Conservation (phyloP, 2,329 filamentous ascomycete genomes). For the Colletotrichum brevisporum region DNA sequence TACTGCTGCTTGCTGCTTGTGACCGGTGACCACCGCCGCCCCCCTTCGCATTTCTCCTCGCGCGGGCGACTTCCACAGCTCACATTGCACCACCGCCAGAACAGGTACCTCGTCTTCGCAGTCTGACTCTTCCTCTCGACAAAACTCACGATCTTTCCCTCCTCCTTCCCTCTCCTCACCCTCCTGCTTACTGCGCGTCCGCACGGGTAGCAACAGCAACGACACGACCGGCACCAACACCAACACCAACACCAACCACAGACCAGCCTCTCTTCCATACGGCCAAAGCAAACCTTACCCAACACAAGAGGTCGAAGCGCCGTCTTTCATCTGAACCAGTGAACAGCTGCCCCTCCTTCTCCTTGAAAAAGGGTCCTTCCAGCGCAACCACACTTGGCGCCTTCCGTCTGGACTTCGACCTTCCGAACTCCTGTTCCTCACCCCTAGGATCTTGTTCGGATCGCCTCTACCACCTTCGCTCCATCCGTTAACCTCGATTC, state of each 20-base stretch:
- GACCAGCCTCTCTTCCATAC: slow-evolving; percentile 34
- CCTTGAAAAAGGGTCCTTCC: slow-evolving; percentile 28
- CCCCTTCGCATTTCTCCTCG: slow-evolving; percentile 19
- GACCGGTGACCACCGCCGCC: slow-evolving; percentile 30
- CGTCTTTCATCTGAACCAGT: slow-evolving; percentile 35
- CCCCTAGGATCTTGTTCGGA: slow-evolving; percentile 26
- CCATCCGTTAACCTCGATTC: not conserved
- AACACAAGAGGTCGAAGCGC: slow-evolving; percentile 20
- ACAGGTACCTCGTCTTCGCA: slow-evolving; percentile 13
- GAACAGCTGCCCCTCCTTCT: slow-evolving; percentile 25
- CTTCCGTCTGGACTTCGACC: slow-evolving; percentile 18
- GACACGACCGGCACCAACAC: not conserved
- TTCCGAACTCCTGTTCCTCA: slow-evolving; percentile 11
- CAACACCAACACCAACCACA: slow-evolving; percentile 23
- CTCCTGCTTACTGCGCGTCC: slow-evolving; percentile 14
- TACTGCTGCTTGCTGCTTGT: slow-evolving; percentile 27
- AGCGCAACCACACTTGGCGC: slow-evolving; percentile 6
- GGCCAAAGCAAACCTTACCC: slow-evolving; percentile 4
- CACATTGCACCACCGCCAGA: not conserved
- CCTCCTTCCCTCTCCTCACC: not conserved
- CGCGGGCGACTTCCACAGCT: slow-evolving; percentile 11
- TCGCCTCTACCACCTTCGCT: not conserved
- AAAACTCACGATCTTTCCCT: slow-evolving; percentile 35
- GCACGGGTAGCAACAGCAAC: slow-evolving; percentile 31
- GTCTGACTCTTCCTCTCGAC: not conserved